Percentiles rank a stretch among this genome's conserved stretches.
Conservation (phyloP, 2,329 filamentous ascomycete species). For the Colletotrichum tropicicola region DNA sequence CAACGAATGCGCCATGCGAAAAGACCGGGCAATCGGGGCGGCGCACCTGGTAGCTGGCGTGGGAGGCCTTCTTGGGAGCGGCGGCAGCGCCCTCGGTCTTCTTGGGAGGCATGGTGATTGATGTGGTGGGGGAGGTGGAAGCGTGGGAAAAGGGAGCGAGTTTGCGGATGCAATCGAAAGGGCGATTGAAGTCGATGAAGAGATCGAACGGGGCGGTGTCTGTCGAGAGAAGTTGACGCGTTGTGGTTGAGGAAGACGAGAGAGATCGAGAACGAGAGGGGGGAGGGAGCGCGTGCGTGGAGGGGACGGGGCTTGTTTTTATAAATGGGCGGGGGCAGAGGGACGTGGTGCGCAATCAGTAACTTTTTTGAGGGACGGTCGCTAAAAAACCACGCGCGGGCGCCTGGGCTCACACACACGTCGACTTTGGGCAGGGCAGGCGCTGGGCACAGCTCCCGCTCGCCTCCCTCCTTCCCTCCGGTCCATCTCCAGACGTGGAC, state of each 20-base stretch:
- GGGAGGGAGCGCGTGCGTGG: constrained; percentile 57
- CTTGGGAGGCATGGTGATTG: constrained; percentile 66
- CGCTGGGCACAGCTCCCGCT: too few species aligned
- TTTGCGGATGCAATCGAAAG: constrained; percentile 30
- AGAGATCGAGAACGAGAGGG: constrained; percentile 42
- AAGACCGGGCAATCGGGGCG: constrained; percentile 11
- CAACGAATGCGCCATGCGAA: constrained; percentile 31
- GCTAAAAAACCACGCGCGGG: not conserved
- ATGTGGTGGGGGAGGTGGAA: constrained; percentile 34
- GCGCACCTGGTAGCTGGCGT: constrained; percentile 69
- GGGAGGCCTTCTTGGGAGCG: constrained; percentile 52
- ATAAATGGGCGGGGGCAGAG: constrained; percentile 63
- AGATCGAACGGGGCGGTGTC: constrained; percentile 37
- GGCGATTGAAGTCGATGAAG: constrained; percentile 28
- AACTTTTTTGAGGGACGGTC: constrained; percentile 35
- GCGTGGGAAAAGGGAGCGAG: constrained; percentile 28
- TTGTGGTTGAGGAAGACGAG: constrained; percentile 36
- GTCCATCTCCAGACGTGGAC: too few species aligned
- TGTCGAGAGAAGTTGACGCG: constrained; percentile 33
- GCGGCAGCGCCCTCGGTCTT: constrained; percentile 53
- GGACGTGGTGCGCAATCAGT: constrained; percentile 65
- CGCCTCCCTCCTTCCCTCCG: too few species aligned
- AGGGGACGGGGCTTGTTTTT: constrained; percentile 66
- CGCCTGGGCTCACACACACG: not conserved
- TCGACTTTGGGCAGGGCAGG: not conserved